Conservation (phyloP, 805 yeast species). For the Wickerhamiella azyma region DNA sequence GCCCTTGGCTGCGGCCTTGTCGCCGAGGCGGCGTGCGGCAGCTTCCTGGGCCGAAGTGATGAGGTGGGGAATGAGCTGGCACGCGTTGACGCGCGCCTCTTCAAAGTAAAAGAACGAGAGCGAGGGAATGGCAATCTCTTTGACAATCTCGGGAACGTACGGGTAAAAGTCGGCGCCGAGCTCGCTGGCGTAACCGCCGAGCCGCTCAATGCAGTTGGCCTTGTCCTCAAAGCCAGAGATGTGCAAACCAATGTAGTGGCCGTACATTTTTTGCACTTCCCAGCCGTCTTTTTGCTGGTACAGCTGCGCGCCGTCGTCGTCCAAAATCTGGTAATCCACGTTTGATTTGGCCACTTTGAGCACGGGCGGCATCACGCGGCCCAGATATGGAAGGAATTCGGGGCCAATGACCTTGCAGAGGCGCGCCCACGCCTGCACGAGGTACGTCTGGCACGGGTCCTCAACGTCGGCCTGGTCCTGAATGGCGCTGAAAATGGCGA, state of each 20-base stretch:
- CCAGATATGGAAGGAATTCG: conserved; percentile 73
- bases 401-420: conserved; percentile 74
- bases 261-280: conserved; percentile 85
- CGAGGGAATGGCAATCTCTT: conserved; percentile 74
- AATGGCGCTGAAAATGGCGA: conserved; percentile 54
- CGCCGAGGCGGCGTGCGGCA: conserved; percentile 39
- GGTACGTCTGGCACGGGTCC: conserved; percentile 74
- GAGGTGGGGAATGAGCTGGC: conserved; percentile 67
- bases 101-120: conserved; percentile 84
- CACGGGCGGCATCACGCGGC: conserved; percentile 80
- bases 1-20: conserved; percentile 24
- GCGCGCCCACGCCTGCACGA: conserved; percentile 94
- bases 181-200: conserved; percentile 72
- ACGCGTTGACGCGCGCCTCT: conserved; percentile 87
- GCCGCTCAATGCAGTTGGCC: conserved; percentile 77
- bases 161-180: conserved; percentile 72
- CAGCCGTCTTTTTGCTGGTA: conserved; percentile 80
- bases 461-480: conserved; percentile 49
- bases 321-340: conserved; percentile 78
- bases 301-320: conserved; percentile 74
- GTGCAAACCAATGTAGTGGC: conserved; percentile 88
- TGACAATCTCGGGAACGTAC: conserved; percentile 64
- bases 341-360: conserved; percentile 74
- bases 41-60: conserved; percentile 46
- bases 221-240: conserved; percentile 92